Evolutionary conservation across 768 basidiomycete species (phyloP).

Genomic region (Mycena sanguinolenta): DNA sequence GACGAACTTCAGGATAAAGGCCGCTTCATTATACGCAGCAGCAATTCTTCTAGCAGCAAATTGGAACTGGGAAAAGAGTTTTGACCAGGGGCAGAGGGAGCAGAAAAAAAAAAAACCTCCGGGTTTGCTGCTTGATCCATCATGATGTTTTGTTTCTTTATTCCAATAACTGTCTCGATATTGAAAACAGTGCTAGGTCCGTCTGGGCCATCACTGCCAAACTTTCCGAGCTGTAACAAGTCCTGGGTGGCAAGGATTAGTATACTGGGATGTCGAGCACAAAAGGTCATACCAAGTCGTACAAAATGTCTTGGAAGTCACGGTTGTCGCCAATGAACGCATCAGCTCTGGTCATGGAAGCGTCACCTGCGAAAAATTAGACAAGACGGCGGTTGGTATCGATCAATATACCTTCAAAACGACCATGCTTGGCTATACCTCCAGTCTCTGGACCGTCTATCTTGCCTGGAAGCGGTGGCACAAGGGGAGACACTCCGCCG

Average conservation of each 20-base stretch:
- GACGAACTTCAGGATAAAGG: constrained; percentile 20
- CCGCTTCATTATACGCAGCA: constrained; percentile 19
- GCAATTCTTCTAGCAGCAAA: constrained; percentile 23
- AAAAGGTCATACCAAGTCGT: constrained; percentile 21
- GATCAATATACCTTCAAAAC: constrained; percentile 25
- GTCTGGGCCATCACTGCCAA: constrained; percentile 29
- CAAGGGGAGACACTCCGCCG: constrained; percentile 31
- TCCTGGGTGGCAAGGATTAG: constrained; percentile 10
- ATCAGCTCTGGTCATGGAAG: constrained; percentile 35
- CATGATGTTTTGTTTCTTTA: constrained; percentile 31
- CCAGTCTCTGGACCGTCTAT: constrained; percentile 34
- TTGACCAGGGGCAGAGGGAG: neutral
- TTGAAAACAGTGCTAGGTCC: constrained; percentile 34
- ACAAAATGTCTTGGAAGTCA: constrained; percentile 35
- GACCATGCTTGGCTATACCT: constrained; percentile 37
- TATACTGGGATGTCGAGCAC: neutral
- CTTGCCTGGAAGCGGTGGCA: constrained; percentile 27
- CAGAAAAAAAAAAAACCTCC: neutral
- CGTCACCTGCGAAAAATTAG: constrained; percentile 16
- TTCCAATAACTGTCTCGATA: constrained; percentile 25
- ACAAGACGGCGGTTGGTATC: no score
- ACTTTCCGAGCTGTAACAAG: constrained; percentile 32
- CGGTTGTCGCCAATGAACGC: constrained; percentile 37
- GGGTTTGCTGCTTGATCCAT: constrained; percentile 33
- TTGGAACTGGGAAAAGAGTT: constrained; percentile 20